These are phyloP conservation scores for Ceratobasidium sp. DNA, from an alignment of 1,284 basidiomycete genomes.

Conservation along the genomic window DNA sequence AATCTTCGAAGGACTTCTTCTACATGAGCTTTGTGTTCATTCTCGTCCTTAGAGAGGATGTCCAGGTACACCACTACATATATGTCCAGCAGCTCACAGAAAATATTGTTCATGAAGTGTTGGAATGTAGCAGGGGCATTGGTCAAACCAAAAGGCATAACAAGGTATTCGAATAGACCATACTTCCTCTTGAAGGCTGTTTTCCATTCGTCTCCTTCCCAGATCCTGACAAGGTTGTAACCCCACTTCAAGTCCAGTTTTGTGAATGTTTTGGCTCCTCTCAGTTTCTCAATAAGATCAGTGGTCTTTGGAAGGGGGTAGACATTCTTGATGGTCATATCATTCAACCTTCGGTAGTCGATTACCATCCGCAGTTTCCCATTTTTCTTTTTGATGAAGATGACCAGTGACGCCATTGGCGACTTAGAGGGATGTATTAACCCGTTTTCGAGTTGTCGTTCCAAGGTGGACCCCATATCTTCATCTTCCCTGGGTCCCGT, in stretches of 20 bases:
- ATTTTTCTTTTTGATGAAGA: constrained; percentile 60
- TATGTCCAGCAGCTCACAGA: constrained; percentile 43
- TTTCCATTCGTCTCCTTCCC: constrained; percentile 41
- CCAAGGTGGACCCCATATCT: constrained; percentile 5
- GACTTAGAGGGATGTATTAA: constrained; percentile 52
- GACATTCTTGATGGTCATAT: background rate
- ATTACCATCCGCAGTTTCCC: constrained; percentile 54
- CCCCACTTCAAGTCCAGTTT: constrained; percentile 29
- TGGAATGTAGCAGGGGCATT: constrained; percentile 34
- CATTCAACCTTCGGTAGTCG: constrained; percentile 55
- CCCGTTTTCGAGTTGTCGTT: constrained; percentile 22
- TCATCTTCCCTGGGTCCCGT: constrained; percentile 6
- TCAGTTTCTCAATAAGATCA: constrained; percentile 47
- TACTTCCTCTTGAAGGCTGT: constrained; percentile 28
- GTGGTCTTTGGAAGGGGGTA: constrained; percentile 44
- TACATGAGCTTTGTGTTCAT: constrained; percentile 51
- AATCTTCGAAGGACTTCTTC: constrained; percentile 46
- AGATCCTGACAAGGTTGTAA: constrained; percentile 43
- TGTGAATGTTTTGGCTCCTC: constrained; percentile 4
- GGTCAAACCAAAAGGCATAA: constrained; percentile 37
- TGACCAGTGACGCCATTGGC: constrained; percentile 54
- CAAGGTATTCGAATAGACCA: constrained; percentile 23
- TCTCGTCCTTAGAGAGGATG: constrained; percentile 54
- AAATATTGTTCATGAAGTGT: constrained; percentile 5
- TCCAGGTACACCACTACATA: constrained; percentile 50